Evolutionary conservation across 164 flowering plant genomes (phyloP).

Genomic region (Kingdonia uniflora): DNA sequence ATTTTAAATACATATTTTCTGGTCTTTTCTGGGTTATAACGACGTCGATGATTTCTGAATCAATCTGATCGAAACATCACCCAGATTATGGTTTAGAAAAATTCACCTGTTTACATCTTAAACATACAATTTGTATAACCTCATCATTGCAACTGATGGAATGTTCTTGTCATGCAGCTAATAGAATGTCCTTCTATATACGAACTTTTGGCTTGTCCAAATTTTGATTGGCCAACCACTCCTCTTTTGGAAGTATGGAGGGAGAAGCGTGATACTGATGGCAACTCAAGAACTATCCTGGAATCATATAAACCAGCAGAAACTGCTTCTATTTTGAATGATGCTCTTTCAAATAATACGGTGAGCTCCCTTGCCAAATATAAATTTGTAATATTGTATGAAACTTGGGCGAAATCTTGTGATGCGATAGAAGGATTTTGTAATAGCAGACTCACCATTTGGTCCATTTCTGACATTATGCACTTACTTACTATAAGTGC

Average conservation of each 20-base stretch:
- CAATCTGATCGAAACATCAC: no score
- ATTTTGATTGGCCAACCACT: conserved; percentile 57
- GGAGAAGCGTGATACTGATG: conserved; percentile 35
- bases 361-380: conserved; percentile 27
- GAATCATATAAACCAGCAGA: conserved; percentile 71
- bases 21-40: no score
- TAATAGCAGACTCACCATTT: no score
- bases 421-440: no score
- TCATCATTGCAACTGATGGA: neutral
- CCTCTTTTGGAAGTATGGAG: conserved; percentile 84
- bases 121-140: neutral
- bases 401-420: neutral
- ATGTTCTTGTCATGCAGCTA: conserved; percentile 52
- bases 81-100: neutral
- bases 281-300: conserved; percentile 29
- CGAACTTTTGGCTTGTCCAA: conserved; percentile 77
- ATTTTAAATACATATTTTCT: no score
- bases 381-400: neutral
- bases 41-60: no score
- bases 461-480: no score
- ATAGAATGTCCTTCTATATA: conserved; percentile 96
- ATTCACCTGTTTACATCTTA: neutral
- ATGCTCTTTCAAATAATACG: conserved; percentile 66
- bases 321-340: conserved; percentile 38
- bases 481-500: no score